A percentile compares a stretch with the other conserved stretches of the same genome.
Evolutionary conservation across 1,139 yeast genomes (phyloP).

Genomic region (Saccharomyces uvarum): DNA sequence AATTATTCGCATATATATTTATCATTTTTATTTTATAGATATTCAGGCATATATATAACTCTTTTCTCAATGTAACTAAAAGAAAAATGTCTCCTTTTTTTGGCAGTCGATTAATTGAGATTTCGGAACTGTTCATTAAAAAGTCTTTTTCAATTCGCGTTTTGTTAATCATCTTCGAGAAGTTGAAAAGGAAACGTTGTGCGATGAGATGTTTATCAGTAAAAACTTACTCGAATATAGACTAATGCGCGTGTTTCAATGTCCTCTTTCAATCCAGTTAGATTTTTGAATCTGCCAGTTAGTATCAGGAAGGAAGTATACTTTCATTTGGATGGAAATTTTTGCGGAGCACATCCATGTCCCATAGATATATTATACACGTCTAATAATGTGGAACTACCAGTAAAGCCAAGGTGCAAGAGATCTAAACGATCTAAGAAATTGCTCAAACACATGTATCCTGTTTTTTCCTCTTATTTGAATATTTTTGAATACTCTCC

Average conservation of each 20-base stretch:
- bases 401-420: not conserved
- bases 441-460: constrained; percentile 10
- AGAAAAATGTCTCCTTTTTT: not conserved
- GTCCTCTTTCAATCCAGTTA: constrained; percentile 8
- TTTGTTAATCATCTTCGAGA: not conserved
- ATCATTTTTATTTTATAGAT: not conserved
- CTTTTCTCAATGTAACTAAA: not conserved
- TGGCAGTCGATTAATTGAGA: not conserved
- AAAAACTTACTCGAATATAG: not conserved
- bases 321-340: constrained; percentile 18
- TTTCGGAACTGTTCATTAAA: too few relatives aligned
- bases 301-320: constrained; percentile 25
- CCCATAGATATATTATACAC: constrained; percentile 4
- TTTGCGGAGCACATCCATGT: constrained; percentile 10
- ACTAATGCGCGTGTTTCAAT: not conserved
- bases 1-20: not conserved
- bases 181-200: not conserved
- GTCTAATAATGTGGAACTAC: constrained; percentile 8
- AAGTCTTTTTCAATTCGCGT: not conserved
- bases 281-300: constrained; percentile 22
- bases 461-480: constrained; percentile 17
- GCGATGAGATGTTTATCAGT: not conserved
- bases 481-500: constrained; percentile 23
- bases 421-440: constrained; percentile 3
- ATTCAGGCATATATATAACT: constrained; percentile 1